These are phyloP conservation scores for Hanseniaspora occidentalis DNA, from an alignment of 805 yeast genomes.

Conservation along the genomic window DNA sequence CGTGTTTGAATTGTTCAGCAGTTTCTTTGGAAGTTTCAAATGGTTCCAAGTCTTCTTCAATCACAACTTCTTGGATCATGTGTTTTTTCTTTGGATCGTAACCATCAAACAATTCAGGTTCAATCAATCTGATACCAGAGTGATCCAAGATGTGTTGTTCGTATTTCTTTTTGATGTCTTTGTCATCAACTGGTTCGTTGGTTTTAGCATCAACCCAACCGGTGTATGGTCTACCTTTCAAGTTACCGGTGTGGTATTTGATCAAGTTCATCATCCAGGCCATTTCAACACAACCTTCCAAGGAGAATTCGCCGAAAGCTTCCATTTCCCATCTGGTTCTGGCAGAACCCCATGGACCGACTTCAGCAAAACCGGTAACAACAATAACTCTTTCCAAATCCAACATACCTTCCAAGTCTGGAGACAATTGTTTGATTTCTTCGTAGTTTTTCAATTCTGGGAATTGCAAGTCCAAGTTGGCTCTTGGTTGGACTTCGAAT, in stretches of 20 bases:
- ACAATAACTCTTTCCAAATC: constrained; percentile 89
- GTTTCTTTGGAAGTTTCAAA: constrained; percentile 92
- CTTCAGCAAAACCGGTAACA: constrained; percentile 96
- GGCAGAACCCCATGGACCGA: constrained; percentile 98
- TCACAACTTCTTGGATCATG: constrained; percentile 87
- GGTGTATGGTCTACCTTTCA: constrained; percentile 57
- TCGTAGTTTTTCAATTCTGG: constrained; percentile 73
- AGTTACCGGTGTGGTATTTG: constrained; percentile 79
- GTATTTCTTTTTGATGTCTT: constrained; percentile 83
- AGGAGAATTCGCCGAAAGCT: constrained; percentile 82
- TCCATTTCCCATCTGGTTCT: constrained; percentile 99
- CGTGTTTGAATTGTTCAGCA: constrained; percentile 85
- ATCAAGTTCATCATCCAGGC: constrained; percentile 99
- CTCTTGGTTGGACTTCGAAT: constrained; percentile 78
- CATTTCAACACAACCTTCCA: constrained; percentile 98
- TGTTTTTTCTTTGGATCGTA: constrained; percentile 92
- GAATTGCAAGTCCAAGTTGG: constrained; percentile 89
- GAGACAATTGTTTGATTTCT: constrained; percentile 53
- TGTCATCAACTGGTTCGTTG: constrained; percentile 84
- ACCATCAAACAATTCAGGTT: constrained; percentile 88
- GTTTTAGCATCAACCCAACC: constrained; percentile 98
- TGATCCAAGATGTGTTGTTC: constrained; percentile 83
- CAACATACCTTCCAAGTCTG: constrained; percentile 77
- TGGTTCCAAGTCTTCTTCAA: constrained; percentile 93
- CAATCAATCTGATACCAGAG: constrained; percentile 92